Evolutionary conservation across 1,284 basidiomycete species (phyloP).

Genomic region (Ganoderma lucidum): DNA sequence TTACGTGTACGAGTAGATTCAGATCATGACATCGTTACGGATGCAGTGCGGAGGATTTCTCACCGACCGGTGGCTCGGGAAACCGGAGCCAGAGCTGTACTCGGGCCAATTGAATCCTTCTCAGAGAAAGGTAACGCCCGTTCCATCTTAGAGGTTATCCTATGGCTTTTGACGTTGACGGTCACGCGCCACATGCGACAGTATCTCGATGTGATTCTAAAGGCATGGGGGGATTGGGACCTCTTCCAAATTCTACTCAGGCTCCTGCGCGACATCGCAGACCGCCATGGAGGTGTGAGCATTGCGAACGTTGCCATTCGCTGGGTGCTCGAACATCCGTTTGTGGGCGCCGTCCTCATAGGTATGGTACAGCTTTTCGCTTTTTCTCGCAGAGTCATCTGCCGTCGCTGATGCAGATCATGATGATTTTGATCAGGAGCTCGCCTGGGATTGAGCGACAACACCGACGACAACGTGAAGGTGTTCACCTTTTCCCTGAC

Average conservation of each 20-base stretch:
- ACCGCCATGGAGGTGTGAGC: constrained; percentile 67
- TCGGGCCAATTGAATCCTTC: constrained; percentile 69
- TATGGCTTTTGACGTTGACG: background rate
- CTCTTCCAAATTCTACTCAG: constrained; percentile 72
- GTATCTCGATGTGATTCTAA: constrained; percentile 82
- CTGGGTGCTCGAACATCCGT: constrained; percentile 79
- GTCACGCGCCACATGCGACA: constrained; percentile 39
- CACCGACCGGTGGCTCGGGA: constrained; percentile 75
- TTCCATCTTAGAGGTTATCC: background rate
- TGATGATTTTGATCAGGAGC: constrained; percentile 53
- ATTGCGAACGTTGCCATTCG: constrained; percentile 79
- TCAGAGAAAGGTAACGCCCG: constrained; percentile 67
- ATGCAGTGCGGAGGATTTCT: constrained; percentile 82
- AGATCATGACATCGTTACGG: constrained; percentile 17
- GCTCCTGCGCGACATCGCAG: constrained; percentile 64
- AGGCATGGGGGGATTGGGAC: constrained; percentile 76
- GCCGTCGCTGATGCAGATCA: constrained; percentile 14
- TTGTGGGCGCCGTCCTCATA: constrained; percentile 78
- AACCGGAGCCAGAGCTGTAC: constrained; percentile 74
- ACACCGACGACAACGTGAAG: constrained; percentile 67
- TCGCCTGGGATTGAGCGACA: constrained; percentile 75
- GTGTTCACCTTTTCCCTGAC: constrained; percentile 66
- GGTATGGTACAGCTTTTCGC: constrained; percentile 51
- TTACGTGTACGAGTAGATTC: constrained; percentile 10
- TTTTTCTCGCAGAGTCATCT: background rate